Conservation (phyloP, 139 green algal species). For the Mesotaenium endlicherianum region DNA sequence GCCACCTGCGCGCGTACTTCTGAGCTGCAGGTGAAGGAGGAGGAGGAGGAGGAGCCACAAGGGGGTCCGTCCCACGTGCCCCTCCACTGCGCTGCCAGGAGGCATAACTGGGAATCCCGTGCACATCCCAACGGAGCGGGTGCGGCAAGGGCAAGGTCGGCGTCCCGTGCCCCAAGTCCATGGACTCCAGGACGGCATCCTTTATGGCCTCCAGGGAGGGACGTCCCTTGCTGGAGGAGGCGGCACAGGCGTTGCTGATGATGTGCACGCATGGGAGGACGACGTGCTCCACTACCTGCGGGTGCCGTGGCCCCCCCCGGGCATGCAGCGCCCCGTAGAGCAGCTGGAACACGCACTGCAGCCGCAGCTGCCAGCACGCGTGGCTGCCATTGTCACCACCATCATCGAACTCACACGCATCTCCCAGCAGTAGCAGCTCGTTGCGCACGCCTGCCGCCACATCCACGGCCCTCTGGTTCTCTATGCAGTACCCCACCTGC, state of each 20-base stretch:
- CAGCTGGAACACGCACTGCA: conserved; percentile 25
- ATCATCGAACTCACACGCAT: conserved; percentile 21
- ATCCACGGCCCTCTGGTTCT: conserved; percentile 47
- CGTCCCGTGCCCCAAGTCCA: too few species aligned
- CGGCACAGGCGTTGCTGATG: conserved; percentile 9
- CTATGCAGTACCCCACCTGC: conserved; percentile 39
- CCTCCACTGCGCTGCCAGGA: not conserved
- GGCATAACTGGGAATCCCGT: not conserved
- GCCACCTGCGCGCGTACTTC: not conserved
- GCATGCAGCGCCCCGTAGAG: conserved; percentile 27
- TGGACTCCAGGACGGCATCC: not conserved
- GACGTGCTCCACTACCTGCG: conserved; percentile 30
- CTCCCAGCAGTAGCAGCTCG: conserved; percentile 44
- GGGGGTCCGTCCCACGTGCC: too few species aligned
- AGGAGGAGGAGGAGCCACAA: too few species aligned
- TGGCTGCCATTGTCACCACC: too few species aligned
- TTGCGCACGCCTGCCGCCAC: conserved; percentile 24
- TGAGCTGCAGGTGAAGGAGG: too few species aligned
- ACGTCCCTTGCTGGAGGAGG: not conserved
- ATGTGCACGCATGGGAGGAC: conserved; percentile 41
- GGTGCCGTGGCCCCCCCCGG: not conserved
- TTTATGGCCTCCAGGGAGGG: too few species aligned
- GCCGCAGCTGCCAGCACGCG: conserved; percentile 34
- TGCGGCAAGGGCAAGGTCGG: too few species aligned
- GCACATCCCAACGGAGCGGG: too few species aligned